Base-by-base conservation (phyloP, 257 asterid species). In the Gentiana dahurica region DNA sequence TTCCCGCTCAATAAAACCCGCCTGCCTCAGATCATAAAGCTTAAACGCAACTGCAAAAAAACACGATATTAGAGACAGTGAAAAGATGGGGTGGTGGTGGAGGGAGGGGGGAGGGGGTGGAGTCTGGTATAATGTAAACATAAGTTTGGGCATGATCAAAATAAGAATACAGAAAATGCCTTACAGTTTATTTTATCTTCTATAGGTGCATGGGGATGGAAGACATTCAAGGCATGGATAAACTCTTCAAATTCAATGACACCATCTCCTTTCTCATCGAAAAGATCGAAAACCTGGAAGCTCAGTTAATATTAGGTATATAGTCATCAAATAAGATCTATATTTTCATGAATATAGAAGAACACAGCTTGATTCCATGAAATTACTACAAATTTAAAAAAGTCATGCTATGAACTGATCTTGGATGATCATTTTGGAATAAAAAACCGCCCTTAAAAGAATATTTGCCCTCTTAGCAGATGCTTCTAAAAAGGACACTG, bases 161-260 rank as follows among this genome's bases (percentile, higher is more conserved):
- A 11, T 66, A 50, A 50, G 35, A 69, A 58, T 57, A 38, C 12
- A 9, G 24, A 11, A 36, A 38, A 50, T 51, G 34, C 47, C 89
- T 76, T 73, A 78, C 94, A 87, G 45, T 87, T 77, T 65, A 79
- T 76, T 69, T 87, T 87, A 43, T 81, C 83, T 55, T 84, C 92
- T 59, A 67, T 11, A 24, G 94, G 89, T 50, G 87, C 77, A 64
- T 12, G 37, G 59, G 94, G 96, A 78, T 87, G 96, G 74, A 87
- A 87, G 6, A 87, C 75, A 55, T 80, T 76, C 53, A 84, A 83
- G 36, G 92, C 75, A 37, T 84, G 92, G 62, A 87, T 45, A 57
- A 87, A 87, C 65, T 87, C 96, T 58, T 82, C 94, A 67, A 84
- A 87, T 45, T 87, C 94, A 66, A 87, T 78, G 12, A 84, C 92